A percentile compares a stretch with the other conserved stretches of the same genome.
phyloP scores from a whole-genome alignment of 306 rosid genomes.

The Cucumis melo region DNA sequence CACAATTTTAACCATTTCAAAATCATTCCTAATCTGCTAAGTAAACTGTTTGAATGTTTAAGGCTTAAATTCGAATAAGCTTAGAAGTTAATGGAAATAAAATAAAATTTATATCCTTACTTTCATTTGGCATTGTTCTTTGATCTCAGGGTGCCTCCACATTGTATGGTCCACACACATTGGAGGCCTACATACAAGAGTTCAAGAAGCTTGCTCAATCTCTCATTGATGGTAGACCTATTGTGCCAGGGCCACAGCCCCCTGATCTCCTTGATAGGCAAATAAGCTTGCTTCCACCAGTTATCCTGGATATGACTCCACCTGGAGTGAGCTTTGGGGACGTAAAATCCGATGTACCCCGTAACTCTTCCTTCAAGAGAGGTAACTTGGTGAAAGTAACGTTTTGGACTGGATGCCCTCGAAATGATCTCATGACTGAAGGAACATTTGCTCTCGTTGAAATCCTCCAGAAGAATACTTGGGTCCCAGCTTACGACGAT shows the following conservation, averaged over 20 bases:
- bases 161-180: constrained; percentile 73
- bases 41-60: neutral
- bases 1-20: too few relatives aligned
- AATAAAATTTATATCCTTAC: neutral
- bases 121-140: neutral
- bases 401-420: constrained; percentile 91
- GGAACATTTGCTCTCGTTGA: constrained; percentile 85
- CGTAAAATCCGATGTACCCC: constrained; percentile 39
- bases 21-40: too few relatives aligned
- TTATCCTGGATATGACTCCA: constrained; percentile 57
- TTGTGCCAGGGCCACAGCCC: constrained; percentile 67
- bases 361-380: constrained; percentile 50
- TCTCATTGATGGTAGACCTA: constrained; percentile 20
- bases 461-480: constrained; percentile 38
- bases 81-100: neutral
- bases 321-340: constrained; percentile 66
- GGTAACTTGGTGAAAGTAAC: constrained; percentile 42
- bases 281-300: constrained; percentile 73
- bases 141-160: constrained; percentile 79
- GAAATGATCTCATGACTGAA: constrained; percentile 90
- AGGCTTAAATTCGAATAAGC: neutral
- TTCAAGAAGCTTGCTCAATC: constrained; percentile 72
- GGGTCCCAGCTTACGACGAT: constrained; percentile 81
- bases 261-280: constrained; percentile 72
- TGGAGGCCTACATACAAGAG: constrained; percentile 78